Conservation (phyloP, 768 basidiomycete species). For the Pleurotus giganteus region DNA sequence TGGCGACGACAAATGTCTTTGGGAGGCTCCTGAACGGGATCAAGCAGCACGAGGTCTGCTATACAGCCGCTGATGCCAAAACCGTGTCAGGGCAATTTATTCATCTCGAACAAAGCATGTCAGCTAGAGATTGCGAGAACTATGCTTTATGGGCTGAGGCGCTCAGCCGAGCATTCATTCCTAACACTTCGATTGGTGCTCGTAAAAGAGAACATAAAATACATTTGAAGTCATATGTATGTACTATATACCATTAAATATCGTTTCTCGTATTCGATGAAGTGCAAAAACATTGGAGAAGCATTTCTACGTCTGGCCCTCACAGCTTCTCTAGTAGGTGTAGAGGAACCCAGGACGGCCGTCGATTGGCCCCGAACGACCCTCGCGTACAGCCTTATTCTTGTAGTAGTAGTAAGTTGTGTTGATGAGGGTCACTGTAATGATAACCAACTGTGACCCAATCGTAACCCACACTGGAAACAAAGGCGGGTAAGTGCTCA, state of each 20-base stretch:
- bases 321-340: conserved; percentile 11
- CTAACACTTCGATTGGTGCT: too few relatives aligned
- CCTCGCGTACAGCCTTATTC: conserved; percentile 30
- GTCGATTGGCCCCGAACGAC: conserved; percentile 29
- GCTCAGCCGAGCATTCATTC: conserved; percentile 21
- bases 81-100: conserved; percentile 36
- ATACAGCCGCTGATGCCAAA: conserved; percentile 19
- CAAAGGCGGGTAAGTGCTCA: background rate
- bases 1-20: conserved; percentile 44
- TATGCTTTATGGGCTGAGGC: conserved; percentile 35
- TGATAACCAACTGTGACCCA: conserved; percentile 31
- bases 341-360: conserved; percentile 38
- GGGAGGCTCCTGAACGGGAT: conserved; percentile 43
- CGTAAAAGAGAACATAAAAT: background rate
- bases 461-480: conserved; percentile 33
- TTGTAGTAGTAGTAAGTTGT: conserved; percentile 25
- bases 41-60: conserved; percentile 26
- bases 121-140: conserved; percentile 16
- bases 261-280: background rate
- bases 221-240: conserved; percentile 5
- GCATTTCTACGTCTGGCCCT: too few relatives aligned
- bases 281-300: background rate
- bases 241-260: conserved; percentile 4
- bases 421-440: conserved; percentile 25
- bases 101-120: conserved; percentile 38